Evolutionary conservation across 805 yeast genomes (phyloP).

Genomic region (Zygosaccharomyces lentus): DNA sequence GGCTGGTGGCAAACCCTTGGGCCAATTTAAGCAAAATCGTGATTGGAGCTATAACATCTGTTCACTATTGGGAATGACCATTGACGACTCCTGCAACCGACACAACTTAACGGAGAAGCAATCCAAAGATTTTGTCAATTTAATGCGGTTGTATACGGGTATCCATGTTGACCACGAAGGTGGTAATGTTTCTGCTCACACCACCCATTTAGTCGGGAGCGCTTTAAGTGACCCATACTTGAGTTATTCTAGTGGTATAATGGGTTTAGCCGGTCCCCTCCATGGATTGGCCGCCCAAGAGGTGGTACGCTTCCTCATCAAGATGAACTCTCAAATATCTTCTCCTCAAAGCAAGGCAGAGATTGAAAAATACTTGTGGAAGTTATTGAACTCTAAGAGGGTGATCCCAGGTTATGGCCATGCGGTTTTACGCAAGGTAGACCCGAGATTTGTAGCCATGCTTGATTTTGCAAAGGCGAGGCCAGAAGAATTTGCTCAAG

Average conservation of each 20-base stretch:
- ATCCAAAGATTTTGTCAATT: slow-evolving; percentile 58
- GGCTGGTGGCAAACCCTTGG: slow-evolving; percentile 49
- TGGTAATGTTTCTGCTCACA: slow-evolving; percentile 78
- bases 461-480: slow-evolving; percentile 57
- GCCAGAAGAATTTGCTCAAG: slow-evolving; percentile 53
- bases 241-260: slow-evolving; percentile 72
- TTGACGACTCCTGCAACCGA: slow-evolving; percentile 33
- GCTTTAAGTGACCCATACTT: slow-evolving; percentile 74
- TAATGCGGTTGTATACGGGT: slow-evolving; percentile 68
- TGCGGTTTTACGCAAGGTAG: slow-evolving; percentile 79
- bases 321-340: slow-evolving; percentile 50
- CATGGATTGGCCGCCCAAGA: slow-evolving; percentile 87
- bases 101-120: slow-evolving; percentile 35
- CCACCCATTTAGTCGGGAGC: slow-evolving; percentile 74
- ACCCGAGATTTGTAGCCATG: slow-evolving; percentile 76
- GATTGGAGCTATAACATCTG: slow-evolving; percentile 77
- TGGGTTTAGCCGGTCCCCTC: slow-evolving; percentile 82
- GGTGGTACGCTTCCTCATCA: slow-evolving; percentile 68
- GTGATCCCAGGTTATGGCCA: slow-evolving; percentile 89
- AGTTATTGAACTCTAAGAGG: slow-evolving; percentile 62
- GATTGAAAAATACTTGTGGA: slow-evolving; percentile 68
- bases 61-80: slow-evolving; percentile 54
- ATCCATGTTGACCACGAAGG: slow-evolving; percentile 81
- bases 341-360: slow-evolving; percentile 35
- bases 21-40: slow-evolving; percentile 47